phyloP scores from a whole-genome alignment of 78 protist genomes.

The Diacronema lutheri region DNA sequence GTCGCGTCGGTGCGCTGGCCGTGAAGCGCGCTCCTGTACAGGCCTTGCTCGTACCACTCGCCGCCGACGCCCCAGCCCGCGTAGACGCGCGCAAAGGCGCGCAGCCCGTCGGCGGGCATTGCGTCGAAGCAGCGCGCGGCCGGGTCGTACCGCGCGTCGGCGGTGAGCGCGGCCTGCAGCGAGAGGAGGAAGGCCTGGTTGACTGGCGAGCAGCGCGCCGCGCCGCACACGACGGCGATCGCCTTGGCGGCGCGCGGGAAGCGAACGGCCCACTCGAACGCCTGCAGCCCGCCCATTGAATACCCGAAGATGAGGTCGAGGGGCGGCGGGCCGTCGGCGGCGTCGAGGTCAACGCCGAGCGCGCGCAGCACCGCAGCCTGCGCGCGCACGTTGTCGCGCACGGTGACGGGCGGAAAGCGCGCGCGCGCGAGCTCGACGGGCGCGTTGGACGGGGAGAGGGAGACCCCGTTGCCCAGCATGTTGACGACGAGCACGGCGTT shows the following conservation, averaged over 20 bases:
- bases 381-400: conserved; percentile 11
- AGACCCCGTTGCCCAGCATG: conserved; percentile 2
- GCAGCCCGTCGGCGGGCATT: neutral
- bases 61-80: conserved; percentile 34
- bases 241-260: neutral
- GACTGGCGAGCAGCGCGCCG: neutral
- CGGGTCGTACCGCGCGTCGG: neutral
- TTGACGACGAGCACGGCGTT: neutral
- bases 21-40: neutral
- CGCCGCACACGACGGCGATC: conserved; percentile 17
- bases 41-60: neutral
- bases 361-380: neutral
- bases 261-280: conserved; percentile 11
- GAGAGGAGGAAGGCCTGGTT: neutral
- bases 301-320: conserved; percentile 15
- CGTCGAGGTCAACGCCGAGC: neutral
- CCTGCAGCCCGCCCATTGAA: conserved; percentile 34
- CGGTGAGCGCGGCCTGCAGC: conserved; percentile 13
- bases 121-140: neutral
- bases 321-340: neutral
- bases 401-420: neutral
- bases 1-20: too few species aligned
- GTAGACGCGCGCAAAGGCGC: conserved; percentile 13
- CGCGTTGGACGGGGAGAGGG: conserved; percentile 3
- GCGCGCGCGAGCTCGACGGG: neutral